Evolutionary conservation across 169 alveolate species (phyloP).

Genomic region (Plasmodium falciparum): DNA sequence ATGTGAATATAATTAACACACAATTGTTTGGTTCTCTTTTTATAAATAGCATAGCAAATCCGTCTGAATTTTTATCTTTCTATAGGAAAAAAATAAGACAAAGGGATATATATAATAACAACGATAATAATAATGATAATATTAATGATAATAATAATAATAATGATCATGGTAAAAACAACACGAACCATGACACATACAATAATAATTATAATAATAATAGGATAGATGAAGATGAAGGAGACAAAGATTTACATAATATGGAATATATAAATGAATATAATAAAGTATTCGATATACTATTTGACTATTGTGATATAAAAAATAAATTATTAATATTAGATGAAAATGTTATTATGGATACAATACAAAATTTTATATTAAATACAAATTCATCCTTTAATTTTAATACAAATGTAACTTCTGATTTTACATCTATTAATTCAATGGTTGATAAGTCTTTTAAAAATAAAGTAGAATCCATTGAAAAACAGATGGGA

Average conservation of each 20-base stretch:
- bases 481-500: not conserved
- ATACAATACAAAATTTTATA: constrained; percentile 44
- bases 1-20: constrained; percentile 82
- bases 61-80: constrained; percentile 85
- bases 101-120: not conserved
- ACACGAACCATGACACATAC: too few relatives aligned
- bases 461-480: constrained; percentile 20
- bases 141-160: not conserved
- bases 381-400: constrained; percentile 51
- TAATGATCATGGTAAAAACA: too few relatives aligned
- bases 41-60: constrained; percentile 83
- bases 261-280: constrained; percentile 62
- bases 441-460: constrained; percentile 19
- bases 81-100: constrained; percentile 59
- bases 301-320: constrained; percentile 46
- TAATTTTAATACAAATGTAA: constrained; percentile 27
- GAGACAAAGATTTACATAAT: constrained; percentile 24
- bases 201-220: not conserved
- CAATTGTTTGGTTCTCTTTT: constrained; percentile 84
- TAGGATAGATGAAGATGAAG: not conserved
- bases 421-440: constrained; percentile 25
- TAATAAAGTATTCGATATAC: constrained; percentile 64
- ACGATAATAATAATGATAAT: constrained; percentile 9
- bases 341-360: constrained; percentile 38
- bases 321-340: constrained; percentile 27